Conservation (phyloP, 352 stramenopile genomes). For the Globisporangium megalacanthum region DNA sequence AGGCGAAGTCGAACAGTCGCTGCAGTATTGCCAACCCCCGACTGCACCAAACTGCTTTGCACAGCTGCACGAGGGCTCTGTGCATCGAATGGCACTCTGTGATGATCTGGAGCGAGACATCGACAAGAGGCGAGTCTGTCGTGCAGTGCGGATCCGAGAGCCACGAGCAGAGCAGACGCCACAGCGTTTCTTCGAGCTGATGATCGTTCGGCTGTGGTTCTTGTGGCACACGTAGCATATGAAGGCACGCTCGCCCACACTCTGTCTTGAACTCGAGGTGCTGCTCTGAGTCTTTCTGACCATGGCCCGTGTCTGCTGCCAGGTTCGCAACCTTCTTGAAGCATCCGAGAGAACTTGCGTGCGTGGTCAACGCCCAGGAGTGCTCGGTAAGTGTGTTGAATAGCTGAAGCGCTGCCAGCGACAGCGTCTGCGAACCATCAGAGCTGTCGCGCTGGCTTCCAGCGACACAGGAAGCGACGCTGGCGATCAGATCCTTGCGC, state of each 20-base stretch:
- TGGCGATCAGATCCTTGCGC: neutral
- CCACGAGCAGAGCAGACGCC: conserved; percentile 4
- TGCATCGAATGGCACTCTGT: neutral
- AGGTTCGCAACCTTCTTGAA: neutral
- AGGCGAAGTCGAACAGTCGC: neutral
- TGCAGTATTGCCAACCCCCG: neutral
- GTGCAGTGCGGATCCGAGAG: neutral
- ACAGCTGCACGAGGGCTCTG: neutral
- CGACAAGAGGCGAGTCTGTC: neutral
- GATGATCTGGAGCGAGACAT: neutral
- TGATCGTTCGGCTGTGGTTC: neutral
- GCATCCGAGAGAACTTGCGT: conserved; percentile 1
- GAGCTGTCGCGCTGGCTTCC: neutral
- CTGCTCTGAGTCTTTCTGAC: neutral
- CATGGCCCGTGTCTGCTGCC: too few species aligned
- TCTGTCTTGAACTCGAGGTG: neutral
- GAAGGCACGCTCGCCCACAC: conserved; percentile 1
- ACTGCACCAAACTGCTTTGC: neutral
- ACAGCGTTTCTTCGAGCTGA: neutral
- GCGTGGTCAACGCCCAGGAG: neutral
- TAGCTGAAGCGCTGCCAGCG: neutral
- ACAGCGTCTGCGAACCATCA: neutral
- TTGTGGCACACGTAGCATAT: neutral
- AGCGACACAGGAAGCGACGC: neutral
- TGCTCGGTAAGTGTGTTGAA: conserved; percentile 9